phyloP scores from a whole-genome alignment of 176 grass and related monocot species.

The Oryza rufipogon region DNA sequence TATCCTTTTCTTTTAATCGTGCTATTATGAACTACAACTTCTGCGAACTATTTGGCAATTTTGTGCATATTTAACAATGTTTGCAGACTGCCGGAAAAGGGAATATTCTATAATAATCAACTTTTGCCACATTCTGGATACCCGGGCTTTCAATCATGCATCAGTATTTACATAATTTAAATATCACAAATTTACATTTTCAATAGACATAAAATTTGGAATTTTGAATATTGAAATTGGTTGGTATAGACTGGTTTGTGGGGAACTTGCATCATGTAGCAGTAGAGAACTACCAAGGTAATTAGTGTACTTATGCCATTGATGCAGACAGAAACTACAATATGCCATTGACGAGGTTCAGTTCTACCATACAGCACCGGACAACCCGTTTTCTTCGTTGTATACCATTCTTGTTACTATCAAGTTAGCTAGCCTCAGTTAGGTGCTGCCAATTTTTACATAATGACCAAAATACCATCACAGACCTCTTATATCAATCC shows the following conservation, averaged over 20 bases:
- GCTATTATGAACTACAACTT: constrained; percentile 1
- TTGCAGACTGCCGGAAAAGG: background rate
- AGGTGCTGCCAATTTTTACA: background rate
- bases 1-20: background rate
- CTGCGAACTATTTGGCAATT: background rate
- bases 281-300: constrained; percentile 3
- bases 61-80: background rate
- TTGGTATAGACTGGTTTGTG: background rate
- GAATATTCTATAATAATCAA: background rate
- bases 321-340: background rate
- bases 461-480: background rate
- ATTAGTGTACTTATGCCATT: background rate
- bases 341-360: background rate
- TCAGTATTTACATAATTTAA: constrained; percentile 15
- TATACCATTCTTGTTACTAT: background rate
- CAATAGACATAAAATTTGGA: background rate
- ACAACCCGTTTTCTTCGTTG: background rate
- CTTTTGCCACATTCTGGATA: background rate
- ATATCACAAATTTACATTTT: background rate
- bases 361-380: background rate
- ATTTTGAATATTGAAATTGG: background rate
- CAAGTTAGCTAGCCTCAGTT: background rate
- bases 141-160: background rate
- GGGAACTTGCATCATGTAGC: background rate
- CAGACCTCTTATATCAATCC: background rate